Conservation (phyloP, 352 stramenopile genomes). For the Phytophthora citrophthora region DNA sequence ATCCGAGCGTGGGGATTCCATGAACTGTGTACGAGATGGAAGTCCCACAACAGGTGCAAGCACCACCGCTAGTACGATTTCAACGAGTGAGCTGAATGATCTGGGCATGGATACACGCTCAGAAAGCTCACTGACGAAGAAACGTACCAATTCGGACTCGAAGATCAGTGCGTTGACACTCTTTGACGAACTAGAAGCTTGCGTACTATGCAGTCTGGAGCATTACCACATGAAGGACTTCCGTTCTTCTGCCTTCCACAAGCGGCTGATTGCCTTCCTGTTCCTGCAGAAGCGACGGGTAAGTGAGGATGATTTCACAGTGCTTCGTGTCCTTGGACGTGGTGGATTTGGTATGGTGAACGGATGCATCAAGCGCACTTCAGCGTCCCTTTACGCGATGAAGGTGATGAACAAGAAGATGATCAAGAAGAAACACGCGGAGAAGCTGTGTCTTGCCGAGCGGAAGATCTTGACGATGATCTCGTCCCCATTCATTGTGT, state of each 20-base stretch:
- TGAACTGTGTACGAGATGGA: conserved; percentile 34
- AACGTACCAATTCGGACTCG: conserved; percentile 22
- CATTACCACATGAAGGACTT: conserved; percentile 80
- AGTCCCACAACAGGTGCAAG: conserved; percentile 28
- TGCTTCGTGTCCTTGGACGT: conserved; percentile 95
- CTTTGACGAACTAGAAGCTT: conserved; percentile 81
- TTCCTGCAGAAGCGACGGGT: conserved; percentile 91
- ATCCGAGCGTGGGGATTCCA: conserved; percentile 23
- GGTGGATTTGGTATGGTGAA: conserved; percentile 98
- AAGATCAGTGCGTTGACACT: conserved; percentile 40
- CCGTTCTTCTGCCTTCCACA: conserved; percentile 77
- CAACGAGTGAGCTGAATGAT: conserved; percentile 34
- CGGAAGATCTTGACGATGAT: conserved; percentile 81
- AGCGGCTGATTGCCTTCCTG: conserved; percentile 89
- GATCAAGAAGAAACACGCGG: conserved; percentile 93
- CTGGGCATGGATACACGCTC: conserved; percentile 26
- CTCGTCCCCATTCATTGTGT: conserved; percentile 93
- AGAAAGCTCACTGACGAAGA: conserved; percentile 19
- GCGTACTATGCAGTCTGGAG: conserved; percentile 73
- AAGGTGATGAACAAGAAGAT: conserved; percentile 91
- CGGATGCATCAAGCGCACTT: conserved; percentile 95
- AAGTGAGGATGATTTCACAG: conserved; percentile 95
- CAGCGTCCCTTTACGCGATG: conserved; percentile 82
- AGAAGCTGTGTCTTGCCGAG: conserved; percentile 80
- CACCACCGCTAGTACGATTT: conserved; percentile 26